Evolutionary conservation across 2,329 filamentous ascomycete species (phyloP), one percentile per base, ranked within the genome.

Genomic region (Coniosporium tulheliwenetii): DNA sequence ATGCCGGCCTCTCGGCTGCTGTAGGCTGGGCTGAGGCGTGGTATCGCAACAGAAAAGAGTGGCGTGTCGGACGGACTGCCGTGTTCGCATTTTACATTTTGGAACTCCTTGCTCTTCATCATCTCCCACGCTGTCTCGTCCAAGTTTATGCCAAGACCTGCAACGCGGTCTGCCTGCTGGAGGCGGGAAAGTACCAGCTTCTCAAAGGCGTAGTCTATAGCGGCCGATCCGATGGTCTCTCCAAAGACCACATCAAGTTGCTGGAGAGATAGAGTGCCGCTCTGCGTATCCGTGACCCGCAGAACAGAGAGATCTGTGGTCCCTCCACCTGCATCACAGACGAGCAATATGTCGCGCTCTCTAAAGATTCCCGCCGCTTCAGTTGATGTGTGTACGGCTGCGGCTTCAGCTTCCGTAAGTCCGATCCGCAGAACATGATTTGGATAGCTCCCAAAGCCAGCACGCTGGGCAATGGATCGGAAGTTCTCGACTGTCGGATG

Each of bases 331-430:
- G 62, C 64, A 52, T 71, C 68, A 44, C 67, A 71, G 1, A 70
- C 62, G 2, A 71, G 52, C 3, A 71, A 52, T 2, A 66, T 56
- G 43, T 71, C 65, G 30, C 61, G 51, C 29, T 58, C 56, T 46
- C 57, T 47, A 29, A 59, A 60, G 8, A 59, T 56, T 8, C 56
- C 55, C 2, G 56, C 51, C 3, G 55, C 50, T 46, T 59, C 53
- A 14, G 51, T 54, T 1, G 64, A 62, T 0, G 64, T 62, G 50
- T 69, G 64, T 1, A 72, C 66, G 19, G 69, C 69, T 2, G 69
- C 68, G 5, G 69, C 69, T 47, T 72, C 69, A 1, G 69, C 69
- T 50, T 73, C 69, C 0, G 69, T 72, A 12, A 73, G 52, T 0
- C 65, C 66, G 39, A 71, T 66, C 0, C 44, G 52, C 3, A 61